Percentiles rank a stretch among this genome's conserved stretches.
Evolutionary conservation across 768 basidiomycete genomes (phyloP).

Genomic region (Naganishia vaughanmartiniae): DNA sequence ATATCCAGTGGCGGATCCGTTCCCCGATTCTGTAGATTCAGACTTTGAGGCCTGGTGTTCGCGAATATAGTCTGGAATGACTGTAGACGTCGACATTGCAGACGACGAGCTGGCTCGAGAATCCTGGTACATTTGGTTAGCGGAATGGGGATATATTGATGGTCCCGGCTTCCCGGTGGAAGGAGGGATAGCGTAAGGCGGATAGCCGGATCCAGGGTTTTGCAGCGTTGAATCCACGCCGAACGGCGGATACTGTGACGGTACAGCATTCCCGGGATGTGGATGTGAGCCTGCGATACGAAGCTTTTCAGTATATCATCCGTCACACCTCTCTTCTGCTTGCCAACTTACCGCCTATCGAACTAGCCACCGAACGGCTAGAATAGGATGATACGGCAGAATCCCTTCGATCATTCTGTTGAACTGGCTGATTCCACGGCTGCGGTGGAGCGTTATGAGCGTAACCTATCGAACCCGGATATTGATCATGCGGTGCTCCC

Average conservation of each 20-base stretch:
- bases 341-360: slow-evolving; percentile 55
- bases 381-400: slow-evolving; percentile 69
- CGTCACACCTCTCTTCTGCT: slow-evolving; percentile 17
- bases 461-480: background rate
- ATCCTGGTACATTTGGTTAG: slow-evolving; percentile 17
- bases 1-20: slow-evolving; percentile 9
- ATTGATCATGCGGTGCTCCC: background rate
- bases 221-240: slow-evolving; percentile 7
- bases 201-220: slow-evolving; percentile 15
- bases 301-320: slow-evolving; percentile 13
- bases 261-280: slow-evolving; percentile 11
- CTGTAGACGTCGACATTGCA: slow-evolving; percentile 6
- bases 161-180: background rate
- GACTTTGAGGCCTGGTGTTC: slow-evolving; percentile 14
- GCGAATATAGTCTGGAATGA: slow-evolving; percentile 17
- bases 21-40: slow-evolving; percentile 6
- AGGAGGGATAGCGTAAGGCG: slow-evolving; percentile 18
- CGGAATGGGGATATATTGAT: background rate
- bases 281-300: background rate
- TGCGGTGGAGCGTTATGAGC: slow-evolving; percentile 2
- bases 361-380: slow-evolving; percentile 56
- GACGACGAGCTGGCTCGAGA: slow-evolving; percentile 28
- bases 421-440: slow-evolving; percentile 16
- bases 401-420: slow-evolving; percentile 67
- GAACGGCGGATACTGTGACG: slow-evolving; percentile 35